A percentile compares a stretch with the other conserved stretches of the same genome.
phyloP scores from a whole-genome alignment of 176 grass and related monocot species.

The Triticum dicoccoides region DNA sequence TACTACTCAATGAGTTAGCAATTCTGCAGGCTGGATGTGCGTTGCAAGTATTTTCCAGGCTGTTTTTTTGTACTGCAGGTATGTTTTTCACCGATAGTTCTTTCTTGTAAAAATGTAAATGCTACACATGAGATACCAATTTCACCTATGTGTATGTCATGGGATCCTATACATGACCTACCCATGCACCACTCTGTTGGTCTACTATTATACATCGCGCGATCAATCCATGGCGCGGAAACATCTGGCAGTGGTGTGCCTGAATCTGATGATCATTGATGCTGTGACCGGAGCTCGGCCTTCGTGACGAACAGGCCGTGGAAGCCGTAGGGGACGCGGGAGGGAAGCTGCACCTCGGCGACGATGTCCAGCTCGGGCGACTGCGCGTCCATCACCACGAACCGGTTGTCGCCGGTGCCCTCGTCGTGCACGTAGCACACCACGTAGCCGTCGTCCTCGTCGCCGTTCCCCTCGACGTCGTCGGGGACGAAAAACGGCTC shows the following conservation, averaged over 20 bases:
- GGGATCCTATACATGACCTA: neutral
- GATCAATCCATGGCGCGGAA: neutral
- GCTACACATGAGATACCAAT: neutral
- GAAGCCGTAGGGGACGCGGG: slow-evolving; percentile 83
- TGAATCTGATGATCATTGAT: slow-evolving; percentile 21
- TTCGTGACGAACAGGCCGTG: slow-evolving; percentile 69
- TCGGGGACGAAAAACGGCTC: slow-evolving; percentile 78
- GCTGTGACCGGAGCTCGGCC: slow-evolving; percentile 67
- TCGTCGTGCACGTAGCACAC: slow-evolving; percentile 93
- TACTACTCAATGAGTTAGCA: neutral
- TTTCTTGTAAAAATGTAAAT: neutral
- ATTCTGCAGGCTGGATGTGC: too few species aligned
- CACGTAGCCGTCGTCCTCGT: slow-evolving; percentile 83
- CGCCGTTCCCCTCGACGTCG: slow-evolving; percentile 24
- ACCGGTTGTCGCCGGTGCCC: slow-evolving; percentile 44
- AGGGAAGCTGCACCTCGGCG: slow-evolving; percentile 71
- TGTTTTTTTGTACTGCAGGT: neutral
- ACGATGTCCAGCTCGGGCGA: slow-evolving; percentile 62
- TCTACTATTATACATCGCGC: neutral
- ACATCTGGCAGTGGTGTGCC: too few species aligned
- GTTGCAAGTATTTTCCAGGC: too few species aligned
- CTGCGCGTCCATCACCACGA: slow-evolving; percentile 84
- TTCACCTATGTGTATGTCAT: neutral
- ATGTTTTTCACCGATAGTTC: neutral
- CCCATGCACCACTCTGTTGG: neutral